These are phyloP conservation scores for Carex littledalei DNA, from an alignment of 176 grass and related monocot genomes.

Conservation along the genomic window DNA sequence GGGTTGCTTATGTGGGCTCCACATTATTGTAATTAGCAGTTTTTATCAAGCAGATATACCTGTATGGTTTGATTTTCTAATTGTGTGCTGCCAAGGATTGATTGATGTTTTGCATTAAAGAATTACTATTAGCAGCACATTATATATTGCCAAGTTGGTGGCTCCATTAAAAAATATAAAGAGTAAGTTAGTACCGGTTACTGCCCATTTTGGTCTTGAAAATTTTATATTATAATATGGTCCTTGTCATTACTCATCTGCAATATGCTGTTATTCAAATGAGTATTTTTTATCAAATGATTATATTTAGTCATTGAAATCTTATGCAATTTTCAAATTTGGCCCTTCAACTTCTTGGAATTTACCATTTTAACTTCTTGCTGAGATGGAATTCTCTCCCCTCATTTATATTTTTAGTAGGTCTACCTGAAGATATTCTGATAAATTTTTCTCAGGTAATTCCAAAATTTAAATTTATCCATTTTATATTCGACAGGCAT, in stretches of 20 bases:
- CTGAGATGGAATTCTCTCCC: not conserved
- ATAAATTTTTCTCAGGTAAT: not conserved
- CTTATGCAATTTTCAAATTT: not conserved
- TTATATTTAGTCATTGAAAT: not conserved
- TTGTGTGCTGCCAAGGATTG: not conserved
- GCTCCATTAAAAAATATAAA: not conserved
- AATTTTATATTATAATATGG: not conserved
- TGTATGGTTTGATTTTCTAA: not conserved
- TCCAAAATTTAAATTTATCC: conserved; percentile 1
- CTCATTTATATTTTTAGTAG: not conserved
- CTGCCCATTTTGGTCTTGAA: not conserved
- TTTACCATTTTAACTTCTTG: not conserved
- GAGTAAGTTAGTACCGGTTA: not conserved
- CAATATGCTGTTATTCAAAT: not conserved
- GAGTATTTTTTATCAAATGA: not conserved
- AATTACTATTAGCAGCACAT: not conserved
- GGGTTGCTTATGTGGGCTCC: not conserved
- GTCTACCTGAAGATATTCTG: not conserved
- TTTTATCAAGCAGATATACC: not conserved
- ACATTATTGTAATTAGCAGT: not conserved
- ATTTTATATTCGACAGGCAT: conserved; percentile 5
- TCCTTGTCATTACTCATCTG: not conserved
- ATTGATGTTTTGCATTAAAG: not conserved
- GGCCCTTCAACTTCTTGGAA: not conserved
- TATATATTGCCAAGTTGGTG: not conserved